Evolutionary conservation across 2,329 filamentous ascomycete genomes (phyloP).

Genomic region (Colletotrichum sp.): DNA sequence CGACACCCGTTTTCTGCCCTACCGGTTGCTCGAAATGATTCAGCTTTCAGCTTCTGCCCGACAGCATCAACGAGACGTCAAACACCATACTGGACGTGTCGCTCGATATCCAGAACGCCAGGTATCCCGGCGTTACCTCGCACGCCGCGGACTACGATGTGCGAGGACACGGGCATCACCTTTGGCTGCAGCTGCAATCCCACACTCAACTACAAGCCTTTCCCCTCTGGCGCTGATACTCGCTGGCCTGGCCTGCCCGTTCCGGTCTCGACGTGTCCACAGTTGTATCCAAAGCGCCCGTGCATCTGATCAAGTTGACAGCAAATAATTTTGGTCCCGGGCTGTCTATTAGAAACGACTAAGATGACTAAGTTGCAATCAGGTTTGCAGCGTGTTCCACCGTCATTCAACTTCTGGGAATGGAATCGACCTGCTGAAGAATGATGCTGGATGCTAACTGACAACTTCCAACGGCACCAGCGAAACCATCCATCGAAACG

Average conservation of each 20-base stretch:
- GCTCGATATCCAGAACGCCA: not conserved
- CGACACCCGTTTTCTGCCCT: not conserved
- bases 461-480: not conserved
- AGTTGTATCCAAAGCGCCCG: not conserved
- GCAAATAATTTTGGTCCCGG: not conserved
- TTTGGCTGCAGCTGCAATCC: not conserved
- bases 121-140: not conserved
- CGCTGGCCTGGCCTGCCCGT: not conserved
- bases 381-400: not conserved
- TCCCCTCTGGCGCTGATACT: not conserved
- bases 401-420: not conserved
- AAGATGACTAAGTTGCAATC: not conserved
- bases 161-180: not conserved
- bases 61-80: not conserved
- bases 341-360: not conserved
- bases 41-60: not conserved
- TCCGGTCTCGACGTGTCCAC: not conserved
- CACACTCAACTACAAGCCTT: not conserved
- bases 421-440: not conserved
- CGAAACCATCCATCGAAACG: not conserved
- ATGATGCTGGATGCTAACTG: not conserved
- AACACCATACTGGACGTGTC: not conserved
- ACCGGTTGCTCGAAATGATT: not conserved
- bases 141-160: not conserved
- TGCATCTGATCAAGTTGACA: not conserved